Base-by-base conservation (phyloP, 352 stramenopile genomes). In the Globisporangium middletonii region DNA sequence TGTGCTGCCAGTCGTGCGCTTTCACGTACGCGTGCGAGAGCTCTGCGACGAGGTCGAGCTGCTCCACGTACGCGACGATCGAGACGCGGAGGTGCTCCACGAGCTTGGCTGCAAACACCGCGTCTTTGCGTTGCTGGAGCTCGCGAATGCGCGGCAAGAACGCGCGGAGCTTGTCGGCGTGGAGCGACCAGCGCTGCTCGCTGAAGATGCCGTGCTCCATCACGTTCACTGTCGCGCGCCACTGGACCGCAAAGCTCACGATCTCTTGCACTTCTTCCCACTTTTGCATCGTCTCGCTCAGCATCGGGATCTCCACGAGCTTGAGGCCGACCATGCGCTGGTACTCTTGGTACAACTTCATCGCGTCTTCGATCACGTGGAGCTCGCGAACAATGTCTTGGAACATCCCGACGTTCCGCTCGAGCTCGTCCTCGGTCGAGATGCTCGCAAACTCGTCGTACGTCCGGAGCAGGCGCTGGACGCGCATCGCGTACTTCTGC, bases 141-240 rank as follows among this genome's bases (percentile, higher is more conserved):
- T 55, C 59, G 1, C 65, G 54, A 49, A 86, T 66, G 1, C 66
- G 59, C 13, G 67, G 63, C 18, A 81, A 44, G 26, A 86, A 83
- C 6, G 37, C 48, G 9, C 58, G 59, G 3, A 88, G 59, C 30
- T 64, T 72, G 15, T 77, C 68, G 2, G 67, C 56, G 49, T 88
- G 73, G 6, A 28, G 26, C 44, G 46, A 38, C 80, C 80, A 90
- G 18, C 77, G 72, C 62, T 90, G 80, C 15, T 84, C 72, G 4
- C 68, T 71, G 57, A 90, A 88, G 48, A 88, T 79, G 0, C 72
- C 74, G n/a, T 75, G 80, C 53, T 88, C 78, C 75, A 88, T 90
- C 19, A 69, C 50, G 38, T 71, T 67, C 13, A 73, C 70, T 0
- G 69, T 59, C 0, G 54, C 35, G 19, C 73, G 69, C 80, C 80